Evolutionary conservation across 2,329 filamentous ascomycete species (phyloP), one percentile per base, ranked within the genome.

Genomic region (Mycosphaerella sp.): DNA sequence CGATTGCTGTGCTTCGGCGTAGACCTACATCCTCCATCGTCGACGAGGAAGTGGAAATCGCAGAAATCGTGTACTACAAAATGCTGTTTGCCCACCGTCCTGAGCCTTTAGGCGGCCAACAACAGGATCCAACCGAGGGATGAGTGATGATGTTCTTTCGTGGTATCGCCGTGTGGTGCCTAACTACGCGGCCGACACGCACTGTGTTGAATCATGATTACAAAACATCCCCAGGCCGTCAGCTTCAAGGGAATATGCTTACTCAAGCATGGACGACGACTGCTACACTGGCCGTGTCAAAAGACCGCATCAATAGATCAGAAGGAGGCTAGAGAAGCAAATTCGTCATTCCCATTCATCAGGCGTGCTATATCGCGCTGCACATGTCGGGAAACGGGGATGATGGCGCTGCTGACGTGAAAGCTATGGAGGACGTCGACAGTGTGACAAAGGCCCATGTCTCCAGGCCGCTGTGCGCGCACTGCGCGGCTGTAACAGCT

Each of bases 11-110:
- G n/a, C 77, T 97, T 23, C 79, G 83, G 59, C 82, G 80, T 64
- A 78, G 34, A 46, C 48, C 31, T 10, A 26, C 32, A 31, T 17
- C 12, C 26, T 4, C 26, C 26, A 66, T 62, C 17, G 62, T 62
- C 12, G 56, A 64, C 6, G 74, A 76, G 50, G 81, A 85, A 53
- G 69, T 96, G 49, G 90, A 96, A 73, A 80, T 97, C 60, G 83
- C 90, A 48, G 92, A 96, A 71, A 82, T 97, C 62, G 79, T 97
- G 59, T 86, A 84, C 74, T 87, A 86, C 68, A 96, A 95, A 75
- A 75, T 97, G 61, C 73, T 95, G 44, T 97, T 97, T 72, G 85
- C 85, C 14, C 80, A 80, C 56, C 78, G 92, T 45, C 92, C 92
- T 4, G 92, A 97, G 72, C 92, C 92, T 87, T 14, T 51, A 31